Conservation (phyloP, 1,284 basidiomycete species). For the Inonotus obliquus region DNA sequence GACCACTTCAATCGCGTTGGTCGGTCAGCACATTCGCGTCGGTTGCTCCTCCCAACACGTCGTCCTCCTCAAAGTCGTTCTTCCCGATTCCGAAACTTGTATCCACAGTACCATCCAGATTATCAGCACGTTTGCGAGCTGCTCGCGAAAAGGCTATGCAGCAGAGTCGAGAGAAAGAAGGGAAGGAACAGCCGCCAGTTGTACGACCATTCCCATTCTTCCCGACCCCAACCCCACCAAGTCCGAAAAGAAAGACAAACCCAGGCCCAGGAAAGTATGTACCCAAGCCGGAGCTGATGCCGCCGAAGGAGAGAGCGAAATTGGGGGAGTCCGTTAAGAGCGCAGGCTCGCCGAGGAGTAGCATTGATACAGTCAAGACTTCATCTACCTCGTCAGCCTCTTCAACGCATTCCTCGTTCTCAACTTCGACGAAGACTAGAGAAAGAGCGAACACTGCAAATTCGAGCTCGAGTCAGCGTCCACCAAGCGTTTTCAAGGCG, state of each 20-base stretch:
- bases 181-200: background rate
- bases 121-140: background rate
- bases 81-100: constrained; percentile 14
- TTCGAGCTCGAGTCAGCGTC: background rate
- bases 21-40: constrained; percentile 16
- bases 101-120: constrained; percentile 1
- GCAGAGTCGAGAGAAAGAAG: background rate
- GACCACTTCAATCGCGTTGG: constrained; percentile 14
- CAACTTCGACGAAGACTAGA: background rate
- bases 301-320: background rate
- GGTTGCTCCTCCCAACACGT: background rate
- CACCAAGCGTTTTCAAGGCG: background rate
- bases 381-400: background rate
- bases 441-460: background rate
- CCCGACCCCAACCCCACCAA: constrained; percentile 12
- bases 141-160: background rate
- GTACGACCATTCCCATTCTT: constrained; percentile 13
- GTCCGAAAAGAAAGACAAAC: constrained; percentile 14
- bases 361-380: background rate
- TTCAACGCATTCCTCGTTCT: background rate
- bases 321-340: too few relatives aligned
- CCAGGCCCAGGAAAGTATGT: constrained; percentile 14
- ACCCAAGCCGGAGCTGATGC: constrained; percentile 8
- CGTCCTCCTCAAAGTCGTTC: constrained; percentile 5
- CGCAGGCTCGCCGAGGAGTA: background rate